phyloP scores from a whole-genome alignment of 1,284 basidiomycete genomes.

The Microbotryum silenes-acaulis region DNA sequence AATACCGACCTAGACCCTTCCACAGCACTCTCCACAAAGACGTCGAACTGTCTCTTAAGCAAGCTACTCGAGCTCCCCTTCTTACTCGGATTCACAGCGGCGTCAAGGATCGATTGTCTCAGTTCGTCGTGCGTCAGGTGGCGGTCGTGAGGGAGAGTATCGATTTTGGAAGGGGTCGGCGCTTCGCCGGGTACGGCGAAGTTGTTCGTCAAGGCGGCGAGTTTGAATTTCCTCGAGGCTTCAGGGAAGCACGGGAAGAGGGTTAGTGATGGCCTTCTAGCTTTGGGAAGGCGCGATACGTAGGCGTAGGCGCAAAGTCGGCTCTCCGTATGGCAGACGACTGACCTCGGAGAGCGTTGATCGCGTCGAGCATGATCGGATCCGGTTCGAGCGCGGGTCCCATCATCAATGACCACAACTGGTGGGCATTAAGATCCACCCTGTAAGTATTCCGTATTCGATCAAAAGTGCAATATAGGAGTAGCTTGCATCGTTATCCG shows the following conservation, averaged over 20 bases:
- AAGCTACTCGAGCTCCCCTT: slow-evolving; percentile 5
- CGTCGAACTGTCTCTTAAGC: slow-evolving; percentile 38
- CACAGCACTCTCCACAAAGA: slow-evolving; percentile 40
- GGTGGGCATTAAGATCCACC: background rate
- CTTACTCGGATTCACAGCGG: background rate
- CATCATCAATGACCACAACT: slow-evolving; percentile 43
- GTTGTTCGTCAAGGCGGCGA: slow-evolving; percentile 43
- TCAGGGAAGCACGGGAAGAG: background rate
- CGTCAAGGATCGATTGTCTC: slow-evolving; percentile 1
- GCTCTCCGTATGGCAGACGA: background rate
- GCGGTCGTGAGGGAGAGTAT: background rate
- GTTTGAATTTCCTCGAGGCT: slow-evolving; percentile 36
- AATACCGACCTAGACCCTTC: slow-evolving; percentile 37
- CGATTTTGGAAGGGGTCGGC: background rate
- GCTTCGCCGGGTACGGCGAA: slow-evolving; percentile 20
- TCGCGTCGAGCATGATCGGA: slow-evolving; percentile 35
- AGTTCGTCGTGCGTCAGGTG: slow-evolving; percentile 19
- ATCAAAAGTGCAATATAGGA: too few relatives aligned
- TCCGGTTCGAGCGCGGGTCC: slow-evolving; percentile 34
- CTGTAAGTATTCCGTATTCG: too few relatives aligned
- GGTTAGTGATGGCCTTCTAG: too few relatives aligned
- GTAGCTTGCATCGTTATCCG: background rate
- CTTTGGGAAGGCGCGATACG: too few relatives aligned
- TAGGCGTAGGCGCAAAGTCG: too few relatives aligned
- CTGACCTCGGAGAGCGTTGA: slow-evolving; percentile 30